These are phyloP conservation scores for Trichothecium sympodiale DNA, from an alignment of 2,329 filamentous ascomycete species.

Conservation along the genomic window DNA sequence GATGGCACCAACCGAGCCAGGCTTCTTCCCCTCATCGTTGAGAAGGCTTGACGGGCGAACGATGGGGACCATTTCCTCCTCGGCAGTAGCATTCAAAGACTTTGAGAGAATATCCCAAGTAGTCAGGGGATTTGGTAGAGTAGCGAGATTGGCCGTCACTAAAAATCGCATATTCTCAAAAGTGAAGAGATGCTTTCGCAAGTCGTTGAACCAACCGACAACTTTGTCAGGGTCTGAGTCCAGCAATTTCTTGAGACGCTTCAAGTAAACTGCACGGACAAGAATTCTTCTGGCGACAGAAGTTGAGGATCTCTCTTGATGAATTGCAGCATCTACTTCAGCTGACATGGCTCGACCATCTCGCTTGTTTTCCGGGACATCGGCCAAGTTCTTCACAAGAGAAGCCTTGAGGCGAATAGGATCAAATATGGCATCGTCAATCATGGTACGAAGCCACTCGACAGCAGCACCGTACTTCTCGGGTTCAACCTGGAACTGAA, in stretches of 20 bases:
- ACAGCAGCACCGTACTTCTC: conserved; percentile 79
- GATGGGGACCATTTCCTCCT: conserved; percentile 52
- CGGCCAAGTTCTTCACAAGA: conserved; percentile 73
- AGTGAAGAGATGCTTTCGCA: conserved; percentile 66
- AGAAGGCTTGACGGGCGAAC: conserved; percentile 62
- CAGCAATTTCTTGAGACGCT: conserved; percentile 71
- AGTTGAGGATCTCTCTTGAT: conserved; percentile 67
- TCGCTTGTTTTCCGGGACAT: conserved; percentile 86
- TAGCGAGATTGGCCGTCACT: conserved; percentile 69
- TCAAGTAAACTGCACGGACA: conserved; percentile 79
- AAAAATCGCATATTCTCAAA: conserved; percentile 79
- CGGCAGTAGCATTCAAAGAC: conserved; percentile 19
- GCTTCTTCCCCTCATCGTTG: conserved; percentile 60
- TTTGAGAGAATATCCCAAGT: conserved; percentile 55
- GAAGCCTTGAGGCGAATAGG: conserved; percentile 50
- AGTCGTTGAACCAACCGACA: conserved; percentile 63
- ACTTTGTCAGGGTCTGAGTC: conserved; percentile 66
- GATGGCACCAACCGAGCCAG: conserved; percentile 63
- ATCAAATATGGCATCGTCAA: conserved; percentile 86
- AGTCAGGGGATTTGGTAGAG: conserved; percentile 62
- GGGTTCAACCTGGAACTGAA: conserved; percentile 77
- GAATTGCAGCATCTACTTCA: conserved; percentile 64
- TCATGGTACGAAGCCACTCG: conserved; percentile 72
- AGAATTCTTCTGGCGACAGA: conserved; percentile 70
- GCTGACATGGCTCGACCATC: conserved; percentile 60